These are phyloP conservation scores for Monilinia aucupariae DNA, from an alignment of 2,329 filamentous ascomycete species.

Conservation along the genomic window DNA sequence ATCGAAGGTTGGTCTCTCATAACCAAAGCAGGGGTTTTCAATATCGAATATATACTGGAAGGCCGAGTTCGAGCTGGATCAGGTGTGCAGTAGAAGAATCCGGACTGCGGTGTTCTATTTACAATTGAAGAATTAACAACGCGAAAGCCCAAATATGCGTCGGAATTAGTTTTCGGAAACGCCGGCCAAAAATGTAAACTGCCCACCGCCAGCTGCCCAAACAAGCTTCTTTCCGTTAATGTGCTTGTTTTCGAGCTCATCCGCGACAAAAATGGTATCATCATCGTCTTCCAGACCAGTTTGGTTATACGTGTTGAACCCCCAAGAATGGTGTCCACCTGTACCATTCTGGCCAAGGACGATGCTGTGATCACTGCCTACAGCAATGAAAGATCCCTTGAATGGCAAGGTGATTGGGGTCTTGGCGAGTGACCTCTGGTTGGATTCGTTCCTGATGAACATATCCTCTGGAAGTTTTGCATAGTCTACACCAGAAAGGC, in stretches of 20 bases:
- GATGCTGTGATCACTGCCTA: slow-evolving; percentile 67
- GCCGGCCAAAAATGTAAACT: slow-evolving; percentile 62
- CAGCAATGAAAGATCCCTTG: slow-evolving; percentile 54
- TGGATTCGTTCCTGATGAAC: slow-evolving; percentile 57
- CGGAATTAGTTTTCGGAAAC: slow-evolving; percentile 3
- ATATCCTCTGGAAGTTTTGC: slow-evolving; percentile 47
- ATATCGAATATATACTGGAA: background rate
- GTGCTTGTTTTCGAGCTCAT: slow-evolving; percentile 76
- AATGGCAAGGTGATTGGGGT: slow-evolving; percentile 53
- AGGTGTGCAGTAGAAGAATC: background rate
- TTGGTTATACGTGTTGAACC: slow-evolving; percentile 74
- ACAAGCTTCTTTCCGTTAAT: slow-evolving; percentile 67
- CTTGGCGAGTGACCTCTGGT: slow-evolving; percentile 57
- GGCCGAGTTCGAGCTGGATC: slow-evolving; percentile 3
- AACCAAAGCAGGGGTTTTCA: background rate
- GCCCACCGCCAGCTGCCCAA: slow-evolving; percentile 75
- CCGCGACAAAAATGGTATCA: slow-evolving; percentile 65
- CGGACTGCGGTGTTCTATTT: background rate
- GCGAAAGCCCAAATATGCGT: background rate
- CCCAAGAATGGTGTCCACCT: slow-evolving; percentile 63
- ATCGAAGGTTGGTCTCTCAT: background rate
- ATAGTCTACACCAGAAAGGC: slow-evolving; percentile 51
- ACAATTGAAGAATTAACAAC: background rate
- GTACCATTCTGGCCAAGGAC: slow-evolving; percentile 62
- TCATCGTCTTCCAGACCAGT: slow-evolving; percentile 70